These are phyloP conservation scores for Babesia divergens DNA, from an alignment of 169 alveolate species.

Conservation along the genomic window DNA sequence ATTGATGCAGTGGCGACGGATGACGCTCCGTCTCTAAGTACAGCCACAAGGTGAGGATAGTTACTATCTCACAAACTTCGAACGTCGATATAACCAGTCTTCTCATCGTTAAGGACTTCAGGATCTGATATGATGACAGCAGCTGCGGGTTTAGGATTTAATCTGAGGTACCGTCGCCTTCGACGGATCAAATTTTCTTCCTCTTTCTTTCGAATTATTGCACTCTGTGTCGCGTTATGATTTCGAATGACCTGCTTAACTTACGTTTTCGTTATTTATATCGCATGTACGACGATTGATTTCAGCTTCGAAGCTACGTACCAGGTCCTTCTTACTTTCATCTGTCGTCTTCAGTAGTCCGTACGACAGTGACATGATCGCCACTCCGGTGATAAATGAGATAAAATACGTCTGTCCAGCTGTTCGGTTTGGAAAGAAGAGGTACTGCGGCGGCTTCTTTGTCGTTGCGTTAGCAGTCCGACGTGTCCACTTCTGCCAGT, in stretches of 20 bases:
- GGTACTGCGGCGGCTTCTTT: conserved; percentile 32
- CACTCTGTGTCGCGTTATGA: not conserved
- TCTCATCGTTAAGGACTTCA: conserved; percentile 22
- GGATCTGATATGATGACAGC: conserved; percentile 39
- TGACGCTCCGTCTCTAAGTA: no score
- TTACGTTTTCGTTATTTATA: conserved; percentile 16
- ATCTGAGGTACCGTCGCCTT: conserved; percentile 1
- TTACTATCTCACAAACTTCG: no score
- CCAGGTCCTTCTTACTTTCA: conserved; percentile 12
- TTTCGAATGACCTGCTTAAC: not conserved
- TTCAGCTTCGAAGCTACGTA: not conserved
- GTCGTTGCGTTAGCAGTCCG: conserved; percentile 17
- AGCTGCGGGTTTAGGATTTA: conserved; percentile 24
- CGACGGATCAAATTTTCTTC: conserved; percentile 17
- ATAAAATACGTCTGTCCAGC: conserved; percentile 52
- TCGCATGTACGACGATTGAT: conserved; percentile 9
- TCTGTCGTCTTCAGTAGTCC: conserved; percentile 12
- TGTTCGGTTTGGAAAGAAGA: conserved; percentile 58
- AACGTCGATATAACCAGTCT: conserved; percentile 10
- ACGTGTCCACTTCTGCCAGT: conserved; percentile 64
- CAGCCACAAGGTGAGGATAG: no score
- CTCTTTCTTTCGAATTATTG: conserved; percentile 6
- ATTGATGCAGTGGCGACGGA: no score
- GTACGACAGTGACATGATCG: conserved; percentile 53
- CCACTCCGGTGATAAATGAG: conserved; percentile 36